These are phyloP conservation scores for Cordyceps militaris DNA, from an alignment of 2,329 filamentous ascomycete species.

Conservation along the genomic window DNA sequence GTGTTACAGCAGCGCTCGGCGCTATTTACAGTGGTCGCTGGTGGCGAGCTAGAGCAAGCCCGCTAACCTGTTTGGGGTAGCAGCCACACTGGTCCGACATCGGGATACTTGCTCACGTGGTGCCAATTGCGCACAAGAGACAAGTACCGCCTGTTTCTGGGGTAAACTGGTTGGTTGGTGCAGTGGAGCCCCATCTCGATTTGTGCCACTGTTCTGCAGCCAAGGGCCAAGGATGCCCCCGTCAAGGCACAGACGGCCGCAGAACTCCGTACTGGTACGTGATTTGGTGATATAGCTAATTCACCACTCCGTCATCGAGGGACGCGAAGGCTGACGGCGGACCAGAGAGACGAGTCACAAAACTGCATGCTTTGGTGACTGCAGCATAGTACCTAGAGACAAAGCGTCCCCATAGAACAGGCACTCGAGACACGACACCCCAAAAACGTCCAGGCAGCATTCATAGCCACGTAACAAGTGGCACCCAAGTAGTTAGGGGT, in stretches of 20 bases:
- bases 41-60: neutral
- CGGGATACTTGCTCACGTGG: neutral
- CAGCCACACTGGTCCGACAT: neutral
- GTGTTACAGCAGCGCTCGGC: neutral
- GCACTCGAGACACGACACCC: too few species aligned
- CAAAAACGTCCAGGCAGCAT: too few species aligned
- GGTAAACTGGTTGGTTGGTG: neutral
- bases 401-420: too few species aligned
- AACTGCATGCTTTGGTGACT: neutral
- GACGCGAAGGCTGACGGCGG: too few species aligned
- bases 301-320: too few species aligned
- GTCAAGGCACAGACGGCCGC: conserved; percentile 2
- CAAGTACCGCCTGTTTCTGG: neutral
- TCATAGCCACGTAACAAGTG: too few species aligned
- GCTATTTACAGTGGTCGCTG: neutral
- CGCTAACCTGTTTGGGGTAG: neutral
- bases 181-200: conserved; percentile 8
- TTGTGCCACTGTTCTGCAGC: neutral
- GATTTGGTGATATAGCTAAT: too few species aligned
- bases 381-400: too few species aligned
- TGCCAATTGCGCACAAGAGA: neutral
- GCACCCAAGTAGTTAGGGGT: too few species aligned
- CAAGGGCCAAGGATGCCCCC: neutral
- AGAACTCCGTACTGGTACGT: neutral
- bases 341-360: too few species aligned